Base-by-base conservation (phyloP, 352 stramenopile genomes). In the Globisporangium alternatum region DNA sequence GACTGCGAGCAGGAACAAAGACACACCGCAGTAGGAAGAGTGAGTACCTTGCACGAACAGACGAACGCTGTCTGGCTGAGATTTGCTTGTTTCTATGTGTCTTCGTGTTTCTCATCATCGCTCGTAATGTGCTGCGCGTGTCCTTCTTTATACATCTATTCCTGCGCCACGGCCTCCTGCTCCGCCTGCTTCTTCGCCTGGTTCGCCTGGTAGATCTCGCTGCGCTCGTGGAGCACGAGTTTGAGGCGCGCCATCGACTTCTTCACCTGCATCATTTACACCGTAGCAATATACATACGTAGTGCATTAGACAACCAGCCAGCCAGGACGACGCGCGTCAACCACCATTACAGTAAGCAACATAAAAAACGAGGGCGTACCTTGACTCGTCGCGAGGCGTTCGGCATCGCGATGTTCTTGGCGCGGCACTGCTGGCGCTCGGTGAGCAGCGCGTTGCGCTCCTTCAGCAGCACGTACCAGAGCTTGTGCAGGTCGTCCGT, bases 401-500 rank as follows among this genome's bases (percentile, higher is more conserved):
- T 91, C 47, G 81, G 80, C 77, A 95, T 90, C 28, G 63, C 55
- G 60, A 95, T 64, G 75, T 90, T 91, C 72, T 91, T 86, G 64
- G 76, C 74, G 61, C 84, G 78, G 62, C 77, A 89, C 44, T 93
- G 78, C 54, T 91, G 81, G 43, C 86, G 80, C 77, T 99, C 97
- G 17, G 97, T 98, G 60, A 99, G 74, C 37, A 99, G 83, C 78
- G 97, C 97, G 69, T 99, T 99, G 64, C 91, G 90, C 78, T 99
- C 97, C 82, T 99, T 99, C 65, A 99, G 96, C 41, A 99, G 77
- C 65, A 99, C 93, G 69, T 94, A 98, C 97, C 97, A 99, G 37
- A 99, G 87, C 80, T 99, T 99, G 83, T 99, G 97, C 57, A 99
- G 85, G 86, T 99, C 97, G 43, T 99, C 94, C 57, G 97, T 99